Evolutionary conservation across 176 grass and related monocot genomes (phyloP), one percentile per base, ranked within the genome.

Genomic region (Oryza longistaminata): DNA sequence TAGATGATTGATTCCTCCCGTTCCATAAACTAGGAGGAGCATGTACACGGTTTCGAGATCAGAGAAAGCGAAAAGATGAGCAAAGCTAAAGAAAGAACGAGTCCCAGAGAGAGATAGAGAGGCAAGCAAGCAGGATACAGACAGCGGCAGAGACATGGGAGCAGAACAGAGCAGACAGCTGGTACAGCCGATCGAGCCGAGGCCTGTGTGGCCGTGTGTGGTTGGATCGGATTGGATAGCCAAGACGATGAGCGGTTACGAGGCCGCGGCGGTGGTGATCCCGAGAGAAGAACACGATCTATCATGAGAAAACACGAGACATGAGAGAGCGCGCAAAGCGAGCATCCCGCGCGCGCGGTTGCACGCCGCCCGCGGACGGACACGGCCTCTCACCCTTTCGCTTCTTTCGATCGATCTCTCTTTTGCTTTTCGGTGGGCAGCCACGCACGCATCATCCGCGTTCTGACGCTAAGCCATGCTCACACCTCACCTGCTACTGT

Each of bases 11-110:
- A 75, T 79, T 69, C 80, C 74, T 80, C 50, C 75, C 50, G 43
- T 65, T 80, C 80, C 70, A 90, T 70, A 73, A 79, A 77, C 74
- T 66, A 19, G 29, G 17, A 46, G 19, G 26, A 68, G 46, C 68
- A 71, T 4, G 31, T 62, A 61, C 84, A 83, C 11, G 75, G 85
- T 74, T 90, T 90, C 75, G 85, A 87, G 81, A 87, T 87, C 17
- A 15, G 76, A 71, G 85, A 83, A 87, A 84, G 85, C 15, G 40
- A 65, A 87, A 87, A 91, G 80, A 75, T 0, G 22, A 80, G 70
- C 16, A 46, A 46, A 27, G 9, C 26, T 53, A 82, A 68, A 78
- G 60, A 17, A 55, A 62, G 2, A 24, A 62, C 58, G 58, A 11
- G 58, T 2, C 25, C 19, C 17, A 48, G 70, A 46, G 24, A 27